These are phyloP conservation scores for Arabidopsis lyrata DNA, from an alignment of 441 rosid species.

Conservation along the genomic window DNA sequence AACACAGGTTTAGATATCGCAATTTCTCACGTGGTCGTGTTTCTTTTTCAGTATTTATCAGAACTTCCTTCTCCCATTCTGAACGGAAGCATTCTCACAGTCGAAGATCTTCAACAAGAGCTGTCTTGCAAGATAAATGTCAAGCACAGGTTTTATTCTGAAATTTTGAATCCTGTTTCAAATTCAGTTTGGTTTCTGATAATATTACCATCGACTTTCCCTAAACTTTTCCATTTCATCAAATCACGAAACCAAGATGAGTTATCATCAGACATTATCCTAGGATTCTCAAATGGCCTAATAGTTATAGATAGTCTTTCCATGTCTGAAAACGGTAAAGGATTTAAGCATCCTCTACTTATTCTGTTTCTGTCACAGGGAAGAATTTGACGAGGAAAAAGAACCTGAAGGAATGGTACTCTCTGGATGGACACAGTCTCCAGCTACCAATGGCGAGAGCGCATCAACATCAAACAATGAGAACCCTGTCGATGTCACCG, in stretches of 20 bases:
- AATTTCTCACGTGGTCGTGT: slow-evolving; percentile 22
- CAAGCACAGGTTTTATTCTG: slow-evolving; percentile 74
- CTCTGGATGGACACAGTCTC: slow-evolving; percentile 81
- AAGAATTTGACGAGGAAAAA: slow-evolving; percentile 92
- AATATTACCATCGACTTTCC: background rate
- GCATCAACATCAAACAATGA: slow-evolving; percentile 58
- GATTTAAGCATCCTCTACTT: slow-evolving; percentile 14
- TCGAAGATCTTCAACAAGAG: slow-evolving; percentile 95
- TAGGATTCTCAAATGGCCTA: slow-evolving; percentile 21
- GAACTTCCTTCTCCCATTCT: slow-evolving; percentile 86
- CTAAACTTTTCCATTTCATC: background rate
- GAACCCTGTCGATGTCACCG: slow-evolving; percentile 52
- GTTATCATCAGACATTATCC: slow-evolving; percentile 16
- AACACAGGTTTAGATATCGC: slow-evolving; percentile 11
- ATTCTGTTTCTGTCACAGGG: slow-evolving; percentile 57
- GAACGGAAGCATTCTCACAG: slow-evolving; percentile 72
- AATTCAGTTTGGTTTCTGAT: slow-evolving; percentile 6
- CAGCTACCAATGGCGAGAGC: slow-evolving; percentile 57
- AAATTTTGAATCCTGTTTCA: slow-evolving; percentile 11
- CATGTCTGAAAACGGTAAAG: background rate
- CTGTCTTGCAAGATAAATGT: slow-evolving; percentile 79
- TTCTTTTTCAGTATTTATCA: slow-evolving; percentile 60
- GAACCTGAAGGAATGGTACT: slow-evolving; percentile 98
- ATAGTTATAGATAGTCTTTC: background rate
- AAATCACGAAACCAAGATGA: slow-evolving; percentile 7